Conservation (phyloP, 2,329 filamentous ascomycete species). For the Tolypocladium endophyticum region DNA sequence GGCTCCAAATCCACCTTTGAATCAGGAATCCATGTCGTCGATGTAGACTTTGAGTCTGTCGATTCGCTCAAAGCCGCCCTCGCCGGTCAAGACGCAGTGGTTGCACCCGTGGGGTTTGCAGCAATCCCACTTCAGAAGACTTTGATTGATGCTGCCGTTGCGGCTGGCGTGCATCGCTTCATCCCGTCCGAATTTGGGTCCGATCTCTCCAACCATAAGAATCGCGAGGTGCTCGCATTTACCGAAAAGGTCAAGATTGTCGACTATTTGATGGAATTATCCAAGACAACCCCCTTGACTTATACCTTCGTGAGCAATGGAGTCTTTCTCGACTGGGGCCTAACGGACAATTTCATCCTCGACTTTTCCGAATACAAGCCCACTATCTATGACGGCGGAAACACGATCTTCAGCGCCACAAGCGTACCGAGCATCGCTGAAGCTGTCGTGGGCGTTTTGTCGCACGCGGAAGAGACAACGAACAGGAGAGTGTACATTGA, state of each 20-base stretch:
- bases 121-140: conserved; percentile 26
- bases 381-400: conserved; percentile 38
- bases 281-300: conserved; percentile 29
- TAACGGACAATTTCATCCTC: conserved; percentile 30
- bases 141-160: conserved; percentile 47
- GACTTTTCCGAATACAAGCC: conserved; percentile 27
- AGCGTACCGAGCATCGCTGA: conserved; percentile 34
- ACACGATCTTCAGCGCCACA: conserved; percentile 34
- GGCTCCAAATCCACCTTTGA: conserved; percentile 29
- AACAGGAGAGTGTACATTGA: conserved; percentile 39
- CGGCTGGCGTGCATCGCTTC: conserved; percentile 50
- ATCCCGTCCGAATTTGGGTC: conserved; percentile 47
- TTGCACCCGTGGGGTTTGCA: conserved; percentile 24
- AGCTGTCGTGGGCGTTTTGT: conserved; percentile 37
- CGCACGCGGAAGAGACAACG: conserved; percentile 39
- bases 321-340: conserved; percentile 49
- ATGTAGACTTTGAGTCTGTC: conserved; percentile 29
- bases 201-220: conserved; percentile 20
- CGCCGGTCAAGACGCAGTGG: conserved; percentile 44
- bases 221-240: conserved; percentile 38
- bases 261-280: conserved; percentile 28
- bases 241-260: conserved; percentile 33
- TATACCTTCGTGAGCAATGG: conserved; percentile 46
- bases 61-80: conserved; percentile 40
- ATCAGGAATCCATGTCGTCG: conserved; percentile 15